Evolutionary conservation across 176 grass and related monocot genomes (phyloP).

Genomic region (Zea luxurians): DNA sequence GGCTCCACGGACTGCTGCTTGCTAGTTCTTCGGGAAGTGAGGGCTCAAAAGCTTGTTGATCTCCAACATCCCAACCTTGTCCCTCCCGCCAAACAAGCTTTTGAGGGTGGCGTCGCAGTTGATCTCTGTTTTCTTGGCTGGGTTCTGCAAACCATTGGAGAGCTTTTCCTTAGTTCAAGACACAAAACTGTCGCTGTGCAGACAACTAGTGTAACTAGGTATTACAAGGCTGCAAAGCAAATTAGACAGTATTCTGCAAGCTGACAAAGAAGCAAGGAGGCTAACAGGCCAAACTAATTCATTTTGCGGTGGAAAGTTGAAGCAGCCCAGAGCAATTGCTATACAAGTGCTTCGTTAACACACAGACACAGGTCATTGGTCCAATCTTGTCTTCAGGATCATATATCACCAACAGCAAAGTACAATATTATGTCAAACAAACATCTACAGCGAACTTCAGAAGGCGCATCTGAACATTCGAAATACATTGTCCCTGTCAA

Average conservation of each 20-base stretch:
- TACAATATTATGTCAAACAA: not conserved
- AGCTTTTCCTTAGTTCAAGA: not conserved
- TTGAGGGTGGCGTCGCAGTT: slow-evolving; percentile 74
- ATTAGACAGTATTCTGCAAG: not conserved
- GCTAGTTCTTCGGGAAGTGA: slow-evolving; percentile 74
- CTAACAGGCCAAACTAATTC: not conserved
- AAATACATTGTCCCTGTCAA: not conserved
- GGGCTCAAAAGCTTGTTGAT: slow-evolving; percentile 53
- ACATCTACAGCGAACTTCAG: not conserved
- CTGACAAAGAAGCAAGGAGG: not conserved
- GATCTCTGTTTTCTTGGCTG: slow-evolving; percentile 65
- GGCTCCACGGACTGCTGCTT: slow-evolving; percentile 17
- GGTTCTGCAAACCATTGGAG: slow-evolving; percentile 59
- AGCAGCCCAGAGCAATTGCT: not conserved
- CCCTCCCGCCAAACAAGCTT: slow-evolving; percentile 63
- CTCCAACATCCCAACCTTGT: slow-evolving; percentile 73
- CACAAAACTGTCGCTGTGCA: not conserved
- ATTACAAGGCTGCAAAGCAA: not conserved
- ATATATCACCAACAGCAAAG: not conserved
- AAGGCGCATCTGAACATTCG: not conserved
- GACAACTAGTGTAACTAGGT: not conserved
- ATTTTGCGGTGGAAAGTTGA: not conserved
- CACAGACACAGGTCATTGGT: not conserved
- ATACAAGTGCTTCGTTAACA: not conserved
- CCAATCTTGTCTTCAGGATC: not conserved